A percentile compares a stretch with the other conserved stretches of the same genome.
phyloP scores from a whole-genome alignment of 805 yeast genomes.

The Saturnispora gosingensis region DNA sequence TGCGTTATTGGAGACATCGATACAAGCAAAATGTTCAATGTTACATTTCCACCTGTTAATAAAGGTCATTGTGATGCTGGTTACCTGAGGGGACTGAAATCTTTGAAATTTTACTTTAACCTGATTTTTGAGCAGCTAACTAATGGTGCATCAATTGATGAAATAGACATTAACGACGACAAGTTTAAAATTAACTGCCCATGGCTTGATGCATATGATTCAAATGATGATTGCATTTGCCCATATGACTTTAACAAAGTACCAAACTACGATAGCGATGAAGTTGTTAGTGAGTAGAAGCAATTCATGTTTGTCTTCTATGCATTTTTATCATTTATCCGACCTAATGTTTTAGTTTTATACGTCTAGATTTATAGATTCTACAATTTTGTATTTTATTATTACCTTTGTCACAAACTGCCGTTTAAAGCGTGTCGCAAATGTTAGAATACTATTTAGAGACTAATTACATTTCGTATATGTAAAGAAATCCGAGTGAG shows the following conservation, averaged over 20 bases:
- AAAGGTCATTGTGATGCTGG: constrained; percentile 66
- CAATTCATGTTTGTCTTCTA: neutral
- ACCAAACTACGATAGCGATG: constrained; percentile 19
- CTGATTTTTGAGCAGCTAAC: constrained; percentile 49
- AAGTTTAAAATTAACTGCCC: constrained; percentile 19
- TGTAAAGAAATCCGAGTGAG: neutral
- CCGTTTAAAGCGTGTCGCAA: neutral
- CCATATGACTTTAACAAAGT: constrained; percentile 19
- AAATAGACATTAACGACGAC: constrained; percentile 13
- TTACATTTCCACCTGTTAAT: constrained; percentile 65
- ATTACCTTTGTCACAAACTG: neutral
- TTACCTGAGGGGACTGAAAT: constrained; percentile 68
- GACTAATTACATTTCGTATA: neutral
- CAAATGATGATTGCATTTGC: constrained; percentile 16
- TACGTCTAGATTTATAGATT: neutral
- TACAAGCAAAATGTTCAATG: constrained; percentile 15
- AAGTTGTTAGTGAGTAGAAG: constrained; percentile 23
- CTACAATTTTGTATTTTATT: neutral
- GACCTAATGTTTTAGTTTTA: neutral
- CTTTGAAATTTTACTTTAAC: constrained; percentile 62
- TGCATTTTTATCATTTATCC: neutral
- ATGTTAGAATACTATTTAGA: neutral
- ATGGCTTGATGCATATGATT: constrained; percentile 31
- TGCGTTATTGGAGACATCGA: constrained; percentile 58
- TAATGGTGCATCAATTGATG: constrained; percentile 30